Percentiles rank a stretch among this genome's conserved stretches.
phyloP scores from a whole-genome alignment of 768 basidiomycete genomes.

The Kwoniella dejecticola region DNA sequence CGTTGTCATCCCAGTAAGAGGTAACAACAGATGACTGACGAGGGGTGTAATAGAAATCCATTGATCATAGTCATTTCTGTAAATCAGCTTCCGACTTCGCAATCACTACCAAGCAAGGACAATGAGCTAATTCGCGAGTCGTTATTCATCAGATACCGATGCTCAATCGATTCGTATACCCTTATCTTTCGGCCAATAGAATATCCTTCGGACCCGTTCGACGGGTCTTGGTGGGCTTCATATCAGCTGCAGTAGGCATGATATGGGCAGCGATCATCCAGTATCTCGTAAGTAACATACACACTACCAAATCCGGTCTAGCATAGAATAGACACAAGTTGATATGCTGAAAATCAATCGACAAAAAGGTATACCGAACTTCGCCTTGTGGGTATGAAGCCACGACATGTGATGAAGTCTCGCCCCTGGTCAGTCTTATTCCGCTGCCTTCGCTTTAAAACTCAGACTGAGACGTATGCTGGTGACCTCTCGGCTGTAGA shows the following conservation, averaged over 20 bases:
- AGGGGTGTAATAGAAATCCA: slow-evolving; percentile 29
- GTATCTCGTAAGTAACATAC: slow-evolving; percentile 12
- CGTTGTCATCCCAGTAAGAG: too few species aligned
- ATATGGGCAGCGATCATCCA: slow-evolving; percentile 23
- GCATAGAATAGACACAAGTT: too few species aligned
- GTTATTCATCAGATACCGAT: slow-evolving; percentile 18
- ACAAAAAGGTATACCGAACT: slow-evolving; percentile 22
- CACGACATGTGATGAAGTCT: slow-evolving; percentile 15
- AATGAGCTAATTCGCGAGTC: slow-evolving; percentile 1
- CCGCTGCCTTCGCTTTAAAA: too few species aligned
- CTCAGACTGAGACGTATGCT: too few species aligned
- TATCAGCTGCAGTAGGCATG: slow-evolving; percentile 23
- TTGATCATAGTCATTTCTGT: slow-evolving; percentile 21
- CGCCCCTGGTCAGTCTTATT: slow-evolving; percentile 11
- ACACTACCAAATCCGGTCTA: too few species aligned
- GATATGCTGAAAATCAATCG: background rate
- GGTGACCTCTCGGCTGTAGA: too few species aligned
- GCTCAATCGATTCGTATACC: slow-evolving; percentile 24
- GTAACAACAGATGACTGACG: too few species aligned
- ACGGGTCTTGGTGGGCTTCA: slow-evolving; percentile 22
- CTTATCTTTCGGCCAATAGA: slow-evolving; percentile 3
- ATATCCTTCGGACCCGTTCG: slow-evolving; percentile 27
- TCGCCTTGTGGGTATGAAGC: slow-evolving; percentile 22
- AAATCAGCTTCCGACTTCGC: background rate
- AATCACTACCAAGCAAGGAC: background rate